phyloP scores from a whole-genome alignment of 495 filamentous ascomycete genomes.

The Haplographium delicatum region DNA sequence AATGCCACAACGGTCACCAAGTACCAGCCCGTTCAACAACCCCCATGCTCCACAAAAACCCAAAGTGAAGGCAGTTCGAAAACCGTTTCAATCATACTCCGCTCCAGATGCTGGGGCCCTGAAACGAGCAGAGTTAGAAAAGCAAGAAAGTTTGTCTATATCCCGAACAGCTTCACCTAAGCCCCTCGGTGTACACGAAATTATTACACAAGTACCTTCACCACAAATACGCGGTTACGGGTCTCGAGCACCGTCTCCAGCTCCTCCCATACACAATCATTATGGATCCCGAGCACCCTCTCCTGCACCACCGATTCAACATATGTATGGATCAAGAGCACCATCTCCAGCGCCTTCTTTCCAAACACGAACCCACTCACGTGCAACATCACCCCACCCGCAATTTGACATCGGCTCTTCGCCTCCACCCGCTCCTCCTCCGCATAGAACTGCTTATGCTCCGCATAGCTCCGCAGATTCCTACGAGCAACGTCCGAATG shows the following conservation, averaged over 20 bases:
- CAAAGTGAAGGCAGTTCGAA: constrained; percentile 63
- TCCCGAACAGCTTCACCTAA: constrained; percentile 33
- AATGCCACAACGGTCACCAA: constrained; percentile 48
- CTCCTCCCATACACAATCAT: constrained; percentile 17
- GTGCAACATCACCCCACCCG: constrained; percentile 24
- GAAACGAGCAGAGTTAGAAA: constrained; percentile 45
- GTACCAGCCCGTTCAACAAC: constrained; percentile 43
- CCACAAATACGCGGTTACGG: constrained; percentile 40
- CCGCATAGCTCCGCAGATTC: constrained; percentile 26
- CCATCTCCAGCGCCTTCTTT: constrained; percentile 47
- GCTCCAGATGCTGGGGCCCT: constrained; percentile 48
- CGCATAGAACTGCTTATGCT: constrained; percentile 40
- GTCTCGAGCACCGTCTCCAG: constrained; percentile 49
- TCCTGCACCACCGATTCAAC: constrained; percentile 38
- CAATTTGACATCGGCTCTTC: constrained; percentile 24
- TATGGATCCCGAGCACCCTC: constrained; percentile 50
- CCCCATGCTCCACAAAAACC: constrained; percentile 34
- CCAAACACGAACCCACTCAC: constrained; percentile 34
- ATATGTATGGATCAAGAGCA: constrained; percentile 39
- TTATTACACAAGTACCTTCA: constrained; percentile 33
- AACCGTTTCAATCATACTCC: constrained; percentile 64
- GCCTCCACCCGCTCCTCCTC: constrained; percentile 47
- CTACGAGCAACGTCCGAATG: constrained; percentile 7
- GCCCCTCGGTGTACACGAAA: constrained; percentile 20
- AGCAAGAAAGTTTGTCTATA: constrained; percentile 29